Conservation (phyloP, 2,329 filamentous ascomycete genomes). For the Penicillium janthinellum region DNA sequence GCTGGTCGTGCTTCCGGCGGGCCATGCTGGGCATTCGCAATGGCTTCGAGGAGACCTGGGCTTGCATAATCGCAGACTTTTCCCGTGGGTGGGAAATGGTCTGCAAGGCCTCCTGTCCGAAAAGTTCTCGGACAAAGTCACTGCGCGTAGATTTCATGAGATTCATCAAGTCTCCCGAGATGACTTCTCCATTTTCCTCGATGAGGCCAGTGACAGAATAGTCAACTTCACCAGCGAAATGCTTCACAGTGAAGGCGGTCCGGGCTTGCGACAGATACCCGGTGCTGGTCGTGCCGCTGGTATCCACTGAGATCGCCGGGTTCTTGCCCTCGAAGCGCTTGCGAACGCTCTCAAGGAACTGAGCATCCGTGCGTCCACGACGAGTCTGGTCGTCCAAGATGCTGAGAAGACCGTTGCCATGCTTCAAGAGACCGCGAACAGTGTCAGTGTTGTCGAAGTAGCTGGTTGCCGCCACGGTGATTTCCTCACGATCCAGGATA, state of each 20-base stretch:
- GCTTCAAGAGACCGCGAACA: conserved; percentile 85
- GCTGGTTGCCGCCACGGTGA: conserved; percentile 84
- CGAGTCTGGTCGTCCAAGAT: conserved; percentile 96
- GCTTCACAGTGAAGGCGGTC: conserved; percentile 84
- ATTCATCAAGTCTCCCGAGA: conserved; percentile 94
- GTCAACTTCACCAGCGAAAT: conserved; percentile 95
- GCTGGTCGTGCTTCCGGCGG: conserved; percentile 67
- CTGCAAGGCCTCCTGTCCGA: conserved; percentile 92
- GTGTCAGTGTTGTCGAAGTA: conserved; percentile 98
- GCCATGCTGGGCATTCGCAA: conserved; percentile 91
- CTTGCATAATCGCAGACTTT: conserved; percentile 87
- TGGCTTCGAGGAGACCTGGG: conserved; percentile 93
- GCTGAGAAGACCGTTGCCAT: conserved; percentile 87
- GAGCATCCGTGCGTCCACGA: conserved; percentile 82
- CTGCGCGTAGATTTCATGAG: conserved; percentile 86
- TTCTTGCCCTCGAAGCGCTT: conserved; percentile 97
- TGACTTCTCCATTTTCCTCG: conserved; percentile 94
- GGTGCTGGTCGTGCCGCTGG: conserved; percentile 77
- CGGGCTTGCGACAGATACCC: conserved; percentile 81
- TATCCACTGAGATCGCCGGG: conserved; percentile 78
- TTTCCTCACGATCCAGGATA: conserved; percentile 90
- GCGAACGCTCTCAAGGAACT: conserved; percentile 84
- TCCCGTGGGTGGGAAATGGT: conserved; percentile 93
- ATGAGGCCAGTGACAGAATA: conserved; percentile 85
- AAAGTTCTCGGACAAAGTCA: conserved; percentile 83